Evolutionary conservation across 495 filamentous ascomycete species (phyloP).

Genomic region (Cryomyces antarcticus): DNA sequence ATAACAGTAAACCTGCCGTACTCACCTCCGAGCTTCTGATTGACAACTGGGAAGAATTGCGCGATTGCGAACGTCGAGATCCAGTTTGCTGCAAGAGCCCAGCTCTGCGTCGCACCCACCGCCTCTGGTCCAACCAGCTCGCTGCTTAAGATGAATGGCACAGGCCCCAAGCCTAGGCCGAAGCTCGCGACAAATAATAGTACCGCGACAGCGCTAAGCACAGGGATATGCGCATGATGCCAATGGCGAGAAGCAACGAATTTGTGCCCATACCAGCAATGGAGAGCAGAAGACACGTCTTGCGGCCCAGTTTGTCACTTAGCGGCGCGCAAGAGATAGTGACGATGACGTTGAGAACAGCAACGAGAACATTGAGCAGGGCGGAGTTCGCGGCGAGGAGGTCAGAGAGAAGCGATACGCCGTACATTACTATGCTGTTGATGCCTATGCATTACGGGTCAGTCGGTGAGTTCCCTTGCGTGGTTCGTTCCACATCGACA

Average conservation of each 20-base stretch:
- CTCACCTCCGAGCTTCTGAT: conserved; percentile 38
- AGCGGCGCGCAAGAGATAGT: conserved; percentile 64
- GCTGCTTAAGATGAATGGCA: conserved; percentile 81
- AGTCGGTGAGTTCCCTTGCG: no score
- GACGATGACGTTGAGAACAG: conserved; percentile 63
- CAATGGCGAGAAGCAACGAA: conserved; percentile 51
- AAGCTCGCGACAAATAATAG: conserved; percentile 76
- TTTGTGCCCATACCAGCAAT: conserved; percentile 66
- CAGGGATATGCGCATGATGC: conserved; percentile 48
- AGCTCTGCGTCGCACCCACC: conserved; percentile 72
- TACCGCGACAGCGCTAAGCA: conserved; percentile 59
- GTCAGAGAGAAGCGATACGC: conserved; percentile 61
- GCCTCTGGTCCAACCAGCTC: conserved; percentile 79
- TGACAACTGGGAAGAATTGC: conserved; percentile 79
- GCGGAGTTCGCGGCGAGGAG: conserved; percentile 61
- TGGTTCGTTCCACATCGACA: not conserved
- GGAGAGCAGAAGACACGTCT: conserved; percentile 57
- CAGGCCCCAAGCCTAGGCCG: conserved; percentile 75
- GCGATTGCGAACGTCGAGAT: conserved; percentile 78
- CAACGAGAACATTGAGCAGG: conserved; percentile 66
- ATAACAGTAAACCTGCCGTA: no score
- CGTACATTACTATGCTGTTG: conserved; percentile 97
- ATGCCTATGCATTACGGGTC: conserved; percentile 40
- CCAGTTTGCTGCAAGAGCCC: conserved; percentile 74
- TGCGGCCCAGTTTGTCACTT: conserved; percentile 71